These are phyloP conservation scores for Baudoinia panamericana DNA, from an alignment of 495 filamentous ascomycete species.

Conservation along the genomic window DNA sequence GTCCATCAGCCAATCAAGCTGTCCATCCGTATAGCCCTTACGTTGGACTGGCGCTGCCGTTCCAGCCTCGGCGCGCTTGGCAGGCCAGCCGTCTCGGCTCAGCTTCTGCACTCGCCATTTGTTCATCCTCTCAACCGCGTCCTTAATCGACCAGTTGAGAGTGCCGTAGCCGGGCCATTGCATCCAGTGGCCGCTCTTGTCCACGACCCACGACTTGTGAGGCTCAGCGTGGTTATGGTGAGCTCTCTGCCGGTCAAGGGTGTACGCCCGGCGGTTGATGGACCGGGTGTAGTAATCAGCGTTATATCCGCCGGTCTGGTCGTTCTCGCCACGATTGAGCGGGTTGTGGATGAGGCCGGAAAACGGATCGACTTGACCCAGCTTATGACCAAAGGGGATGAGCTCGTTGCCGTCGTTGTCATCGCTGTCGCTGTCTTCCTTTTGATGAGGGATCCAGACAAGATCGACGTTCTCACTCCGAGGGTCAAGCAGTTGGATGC, in stretches of 20 bases:
- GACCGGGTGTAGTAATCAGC: constrained; percentile 7
- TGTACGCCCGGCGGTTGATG: background rate
- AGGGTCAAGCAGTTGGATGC: background rate
- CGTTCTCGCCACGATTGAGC: constrained; percentile 6
- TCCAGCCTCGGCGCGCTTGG: constrained; percentile 4
- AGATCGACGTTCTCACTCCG: background rate
- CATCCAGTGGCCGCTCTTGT: constrained; percentile 2
- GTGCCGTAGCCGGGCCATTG: background rate
- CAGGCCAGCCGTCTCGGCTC: constrained; percentile 5
- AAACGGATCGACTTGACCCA: background rate
- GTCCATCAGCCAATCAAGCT: background rate
- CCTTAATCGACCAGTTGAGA: constrained; percentile 1
- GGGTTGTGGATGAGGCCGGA: constrained; percentile 2
- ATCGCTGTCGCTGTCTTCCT: background rate
- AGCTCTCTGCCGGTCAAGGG: constrained; percentile 2
- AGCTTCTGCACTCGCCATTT: constrained; percentile 9
- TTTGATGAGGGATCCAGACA: constrained; percentile 2
- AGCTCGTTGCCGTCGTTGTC: too few species aligned
- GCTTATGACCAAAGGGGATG: background rate
- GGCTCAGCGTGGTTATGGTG: background rate
- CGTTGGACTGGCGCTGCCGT: too few species aligned
- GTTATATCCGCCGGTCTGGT: constrained; percentile 3
- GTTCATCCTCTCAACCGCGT: constrained; percentile 1
- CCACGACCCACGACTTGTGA: constrained; percentile 6
- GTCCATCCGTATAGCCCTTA: background rate